Base-by-base conservation (phyloP, 768 basidiomycete genomes). In the Coprinopsis sp. region DNA sequence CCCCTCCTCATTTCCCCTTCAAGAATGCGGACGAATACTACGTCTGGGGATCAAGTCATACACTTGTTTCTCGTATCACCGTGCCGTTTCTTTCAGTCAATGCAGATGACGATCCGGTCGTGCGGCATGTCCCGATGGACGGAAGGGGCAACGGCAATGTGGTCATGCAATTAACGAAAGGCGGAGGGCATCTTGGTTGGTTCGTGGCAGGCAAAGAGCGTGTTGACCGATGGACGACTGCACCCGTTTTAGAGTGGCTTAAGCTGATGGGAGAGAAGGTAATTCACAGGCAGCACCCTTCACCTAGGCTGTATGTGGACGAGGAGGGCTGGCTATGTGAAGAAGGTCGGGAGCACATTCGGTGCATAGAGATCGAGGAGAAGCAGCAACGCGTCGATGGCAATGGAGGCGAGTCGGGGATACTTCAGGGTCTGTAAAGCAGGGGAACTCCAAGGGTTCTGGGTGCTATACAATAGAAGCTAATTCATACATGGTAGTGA, bases 101-200 rank as follows among this genome's bases (percentile, higher is more conserved):
- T 57, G 76, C 89, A 14, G 74, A 73, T 19, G 86, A 91, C 60
- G 89, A 91, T 62, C 89, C 89, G 16, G 75, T 91, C 33, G 81
- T 89, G 18, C 72, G 70, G 37, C 68, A 77, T 44, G 70, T 84
- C 30, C 86, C 85, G 24, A 71, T 75, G 60, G 72, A 81, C 47
- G 71, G 69, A 6, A 72, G 69, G 47, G 72, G 69, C 21, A 79
- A 78, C 52, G 69, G 68, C 4, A 74, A 74, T 57, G 74, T 82
- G 12, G 68, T 77, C 3, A 78, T 84, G 67, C 80, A 69, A 18
- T 58, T 83, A 37, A 89, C 90, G 0, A 62, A 68, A 24, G 64
- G 69, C 18, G 90, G 87, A 1, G 87, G 88, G 0, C 88, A 91
- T 66, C 71, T 91, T 12, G 91, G 91, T 29, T 94, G 88, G 88